These are phyloP conservation scores for Penicillium carneum DNA, from an alignment of 2,329 filamentous ascomycete species.

Conservation along the genomic window DNA sequence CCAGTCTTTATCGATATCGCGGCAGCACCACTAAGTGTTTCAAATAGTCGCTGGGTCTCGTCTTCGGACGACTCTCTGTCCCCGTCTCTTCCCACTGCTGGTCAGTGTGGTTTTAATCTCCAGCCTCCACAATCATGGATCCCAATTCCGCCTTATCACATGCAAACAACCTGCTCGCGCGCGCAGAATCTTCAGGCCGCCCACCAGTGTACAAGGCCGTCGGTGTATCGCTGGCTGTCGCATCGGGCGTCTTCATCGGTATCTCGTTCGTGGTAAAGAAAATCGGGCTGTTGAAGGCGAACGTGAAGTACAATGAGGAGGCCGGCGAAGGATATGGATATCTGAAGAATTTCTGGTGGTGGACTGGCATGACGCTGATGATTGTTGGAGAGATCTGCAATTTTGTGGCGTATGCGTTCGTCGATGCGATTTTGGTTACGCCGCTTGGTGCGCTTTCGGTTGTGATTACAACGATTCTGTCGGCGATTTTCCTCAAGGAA, in stretches of 20 bases:
- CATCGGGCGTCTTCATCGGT: conserved; percentile 91
- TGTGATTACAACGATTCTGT: conserved; percentile 88
- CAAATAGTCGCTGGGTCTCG: conserved; percentile 33
- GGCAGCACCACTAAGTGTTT: conserved; percentile 32
- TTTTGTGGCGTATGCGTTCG: conserved; percentile 95
- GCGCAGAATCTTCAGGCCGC: conserved; percentile 52
- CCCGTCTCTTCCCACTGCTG: conserved; percentile 33
- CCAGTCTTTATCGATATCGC: conserved; percentile 22
- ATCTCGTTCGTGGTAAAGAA: conserved; percentile 96
- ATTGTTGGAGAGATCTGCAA: conserved; percentile 96
- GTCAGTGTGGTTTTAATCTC: conserved; percentile 55
- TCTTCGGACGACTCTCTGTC: conserved; percentile 34
- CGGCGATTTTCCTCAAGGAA: conserved; percentile 94
- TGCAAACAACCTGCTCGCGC: conserved; percentile 55
- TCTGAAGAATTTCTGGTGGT: conserved; percentile 94
- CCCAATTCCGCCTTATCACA: conserved; percentile 37
- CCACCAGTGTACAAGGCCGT: conserved; percentile 78
- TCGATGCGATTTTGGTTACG: conserved; percentile 93
- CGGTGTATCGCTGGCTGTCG: conserved; percentile 83
- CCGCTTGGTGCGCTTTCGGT: conserved; percentile 89
- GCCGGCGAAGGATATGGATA: conserved; percentile 97
- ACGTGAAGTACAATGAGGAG: conserved; percentile 93
- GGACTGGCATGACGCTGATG: conserved; percentile 95
- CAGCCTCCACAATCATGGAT: conserved; percentile 39
- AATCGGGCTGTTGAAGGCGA: conserved; percentile 85